phyloP scores from a whole-genome alignment of 345 rosid species.

The Eucalyptus pumila region DNA sequence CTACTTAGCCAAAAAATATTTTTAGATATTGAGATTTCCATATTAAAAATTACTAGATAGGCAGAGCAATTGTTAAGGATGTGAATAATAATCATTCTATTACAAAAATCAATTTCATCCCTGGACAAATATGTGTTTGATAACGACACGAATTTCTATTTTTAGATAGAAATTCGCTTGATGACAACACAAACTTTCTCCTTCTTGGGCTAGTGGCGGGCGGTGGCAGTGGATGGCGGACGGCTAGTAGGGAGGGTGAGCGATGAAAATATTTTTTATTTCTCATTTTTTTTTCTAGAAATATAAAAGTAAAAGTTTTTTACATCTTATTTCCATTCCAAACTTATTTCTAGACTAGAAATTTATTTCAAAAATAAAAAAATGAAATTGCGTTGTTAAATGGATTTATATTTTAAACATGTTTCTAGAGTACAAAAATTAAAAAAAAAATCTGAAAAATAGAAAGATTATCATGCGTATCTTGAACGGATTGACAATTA shows the following conservation, averaged over 20 bases:
- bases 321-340: too few relatives aligned
- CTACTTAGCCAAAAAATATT: background rate
- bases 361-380: too few relatives aligned
- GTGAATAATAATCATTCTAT: accelerated
- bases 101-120: too few relatives aligned
- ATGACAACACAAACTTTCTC: accelerated
- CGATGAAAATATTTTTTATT: too few relatives aligned
- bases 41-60: too few relatives aligned
- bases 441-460: too few relatives aligned
- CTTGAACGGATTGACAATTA: accelerated
- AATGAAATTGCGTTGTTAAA: accelerated
- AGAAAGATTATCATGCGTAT: accelerated
- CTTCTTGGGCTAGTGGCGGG: accelerated
- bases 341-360: accelerated
- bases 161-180: accelerated
- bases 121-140: accelerated
- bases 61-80: accelerated
- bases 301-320: too few relatives aligned
- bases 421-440: accelerated
- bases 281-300: accelerated
- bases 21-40: background rate
- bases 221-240: accelerated
- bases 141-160: accelerated
- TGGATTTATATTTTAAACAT: accelerated
- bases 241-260: accelerated